Conservation (phyloP, 1,284 basidiomycete species). For the Sporisorium graminicola region DNA sequence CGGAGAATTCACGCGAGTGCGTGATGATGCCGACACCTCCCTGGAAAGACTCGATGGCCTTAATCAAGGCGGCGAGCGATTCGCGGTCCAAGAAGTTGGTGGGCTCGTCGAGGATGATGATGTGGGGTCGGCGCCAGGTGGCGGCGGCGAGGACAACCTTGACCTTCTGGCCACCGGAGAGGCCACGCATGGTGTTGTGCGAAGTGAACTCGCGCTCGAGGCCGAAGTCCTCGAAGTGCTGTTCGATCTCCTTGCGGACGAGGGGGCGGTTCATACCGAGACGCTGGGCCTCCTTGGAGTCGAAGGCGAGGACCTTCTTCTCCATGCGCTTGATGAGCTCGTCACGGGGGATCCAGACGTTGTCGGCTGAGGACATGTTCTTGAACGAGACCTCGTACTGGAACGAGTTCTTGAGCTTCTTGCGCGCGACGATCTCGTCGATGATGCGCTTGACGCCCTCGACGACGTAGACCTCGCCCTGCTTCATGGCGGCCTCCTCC, state of each 20-base stretch:
- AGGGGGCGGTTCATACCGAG: slow-evolving; percentile 68
- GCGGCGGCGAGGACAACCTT: slow-evolving; percentile 69
- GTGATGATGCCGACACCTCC: slow-evolving; percentile 69
- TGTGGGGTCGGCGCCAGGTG: slow-evolving; percentile 69
- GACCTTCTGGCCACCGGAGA: slow-evolving; percentile 70
- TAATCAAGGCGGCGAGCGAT: slow-evolving; percentile 69
- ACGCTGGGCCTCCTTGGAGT: slow-evolving; percentile 66
- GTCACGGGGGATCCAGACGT: slow-evolving; percentile 67
- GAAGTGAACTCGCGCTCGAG: slow-evolving; percentile 70
- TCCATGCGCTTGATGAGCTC: slow-evolving; percentile 68
- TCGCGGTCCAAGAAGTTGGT: slow-evolving; percentile 70
- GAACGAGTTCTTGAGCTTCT: slow-evolving; percentile 70
- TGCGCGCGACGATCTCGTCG: slow-evolving; percentile 67
- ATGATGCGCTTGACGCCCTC: slow-evolving; percentile 70
- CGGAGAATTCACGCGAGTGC: slow-evolving; percentile 67
- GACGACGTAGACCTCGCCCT: slow-evolving; percentile 66
- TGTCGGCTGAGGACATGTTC: slow-evolving; percentile 69
- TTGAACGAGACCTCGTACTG: slow-evolving; percentile 70
- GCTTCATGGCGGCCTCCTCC: slow-evolving; percentile 67
- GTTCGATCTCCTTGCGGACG: slow-evolving; percentile 69
- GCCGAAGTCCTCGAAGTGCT: slow-evolving; percentile 70
- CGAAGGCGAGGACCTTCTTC: slow-evolving; percentile 67
- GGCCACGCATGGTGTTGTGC: slow-evolving; percentile 70
- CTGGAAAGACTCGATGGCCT: slow-evolving; percentile 68
- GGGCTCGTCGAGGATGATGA: slow-evolving; percentile 69